Evolutionary conservation across 73 alveolate genomes (phyloP).

Genomic region (Halteria grandinella): DNA sequence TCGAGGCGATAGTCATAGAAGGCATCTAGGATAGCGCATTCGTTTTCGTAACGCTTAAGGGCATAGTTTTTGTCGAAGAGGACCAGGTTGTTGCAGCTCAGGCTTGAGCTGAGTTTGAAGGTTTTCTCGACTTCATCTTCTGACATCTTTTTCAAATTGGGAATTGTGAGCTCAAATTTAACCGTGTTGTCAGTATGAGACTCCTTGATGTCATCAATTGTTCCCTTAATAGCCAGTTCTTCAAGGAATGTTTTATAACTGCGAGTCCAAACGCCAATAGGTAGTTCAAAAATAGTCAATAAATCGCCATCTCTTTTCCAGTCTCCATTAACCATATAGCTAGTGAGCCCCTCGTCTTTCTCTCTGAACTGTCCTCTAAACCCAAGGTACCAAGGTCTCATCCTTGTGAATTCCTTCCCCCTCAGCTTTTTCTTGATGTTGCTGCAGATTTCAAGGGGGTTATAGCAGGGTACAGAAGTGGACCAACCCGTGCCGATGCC

Average conservation of each 20-base stretch:
- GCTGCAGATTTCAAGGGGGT: slow-evolving; percentile 92
- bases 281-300: slow-evolving; percentile 95
- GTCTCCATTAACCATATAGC: slow-evolving; percentile 73
- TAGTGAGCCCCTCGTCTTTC: slow-evolving; percentile 71
- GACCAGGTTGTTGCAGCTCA: slow-evolving; percentile 89
- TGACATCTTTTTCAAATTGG: slow-evolving; percentile 40
- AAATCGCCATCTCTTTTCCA: slow-evolving; percentile 74
- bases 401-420: slow-evolving; percentile 75
- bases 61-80: slow-evolving; percentile 85
- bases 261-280: slow-evolving; percentile 91
- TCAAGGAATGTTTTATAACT: slow-evolving; percentile 89
- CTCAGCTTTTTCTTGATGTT: slow-evolving; percentile 76
- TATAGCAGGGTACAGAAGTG: slow-evolving; percentile 89
- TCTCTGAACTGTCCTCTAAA: slow-evolving; percentile 88
- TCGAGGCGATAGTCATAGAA: no score
- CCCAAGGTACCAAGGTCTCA: slow-evolving; percentile 99
- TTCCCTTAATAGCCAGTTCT: slow-evolving; percentile 81
- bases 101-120: slow-evolving; percentile 79
- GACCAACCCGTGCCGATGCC: slow-evolving; percentile 99
- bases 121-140: slow-evolving; percentile 76
- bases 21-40: no score
- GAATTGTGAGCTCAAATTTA: slow-evolving; percentile 73
- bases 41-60: no score
- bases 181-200: slow-evolving; percentile 93
- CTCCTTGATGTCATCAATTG: slow-evolving; percentile 92